Conservation (phyloP, 768 basidiomycete genomes). For the Lentinus tigrinus region DNA sequence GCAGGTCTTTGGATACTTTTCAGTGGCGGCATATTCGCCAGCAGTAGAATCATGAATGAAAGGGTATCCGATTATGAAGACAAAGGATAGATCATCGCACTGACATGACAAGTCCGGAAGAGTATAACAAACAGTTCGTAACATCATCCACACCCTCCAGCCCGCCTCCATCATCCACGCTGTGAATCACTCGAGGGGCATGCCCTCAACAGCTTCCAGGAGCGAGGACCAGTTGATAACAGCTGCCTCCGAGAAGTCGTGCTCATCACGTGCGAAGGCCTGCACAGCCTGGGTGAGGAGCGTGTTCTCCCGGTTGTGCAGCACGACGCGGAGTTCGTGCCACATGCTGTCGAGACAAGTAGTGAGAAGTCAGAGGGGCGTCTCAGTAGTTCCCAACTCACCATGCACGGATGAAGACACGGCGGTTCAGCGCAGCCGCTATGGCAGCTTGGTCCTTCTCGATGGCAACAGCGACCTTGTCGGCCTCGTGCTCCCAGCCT, state of each 20-base stretch:
- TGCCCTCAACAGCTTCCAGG: constrained; percentile 65
- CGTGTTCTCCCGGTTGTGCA: constrained; percentile 88
- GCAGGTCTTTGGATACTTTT: too few species aligned
- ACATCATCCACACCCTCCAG: not conserved
- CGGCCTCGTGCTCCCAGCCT: constrained; percentile 84
- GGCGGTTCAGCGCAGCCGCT: constrained; percentile 65
- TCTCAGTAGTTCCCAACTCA: constrained; percentile 34
- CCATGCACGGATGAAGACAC: constrained; percentile 88
- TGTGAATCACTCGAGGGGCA: constrained; percentile 76
- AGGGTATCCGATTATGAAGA: constrained; percentile 13
- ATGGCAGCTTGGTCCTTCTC: constrained; percentile 88
- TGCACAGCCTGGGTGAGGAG: constrained; percentile 74
- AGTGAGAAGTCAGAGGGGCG: not conserved
- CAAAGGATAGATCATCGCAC: constrained; percentile 2
- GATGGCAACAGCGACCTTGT: constrained; percentile 65
- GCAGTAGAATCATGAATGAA: not conserved
- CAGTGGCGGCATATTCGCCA: too few species aligned
- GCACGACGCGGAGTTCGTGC: constrained; percentile 91
- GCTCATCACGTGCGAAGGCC: constrained; percentile 72
- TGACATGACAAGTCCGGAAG: not conserved
- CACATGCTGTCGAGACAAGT: constrained; percentile 63
- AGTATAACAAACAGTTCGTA: not conserved
- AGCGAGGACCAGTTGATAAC: constrained; percentile 75
- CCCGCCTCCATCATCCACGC: not conserved
- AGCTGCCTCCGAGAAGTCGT: constrained; percentile 61